phyloP scores from a whole-genome alignment of 2,329 filamentous ascomycete genomes.

The Colletotrichum sp. region DNA sequence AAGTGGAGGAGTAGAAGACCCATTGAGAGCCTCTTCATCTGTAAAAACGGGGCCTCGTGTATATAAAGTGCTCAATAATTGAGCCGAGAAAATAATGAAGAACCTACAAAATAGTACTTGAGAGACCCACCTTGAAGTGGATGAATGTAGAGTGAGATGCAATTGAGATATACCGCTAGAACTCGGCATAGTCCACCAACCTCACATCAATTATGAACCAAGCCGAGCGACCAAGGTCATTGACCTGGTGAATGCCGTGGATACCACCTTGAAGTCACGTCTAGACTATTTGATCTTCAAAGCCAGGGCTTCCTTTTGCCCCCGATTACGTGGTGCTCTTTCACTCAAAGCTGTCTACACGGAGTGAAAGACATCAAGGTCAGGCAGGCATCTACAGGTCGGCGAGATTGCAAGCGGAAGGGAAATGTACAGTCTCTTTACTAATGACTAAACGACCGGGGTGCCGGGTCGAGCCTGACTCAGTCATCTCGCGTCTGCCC shows the following conservation, averaged over 20 bases:
- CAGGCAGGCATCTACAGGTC: background rate
- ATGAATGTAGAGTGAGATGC: background rate
- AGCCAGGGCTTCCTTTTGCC: background rate
- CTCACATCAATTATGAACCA: background rate
- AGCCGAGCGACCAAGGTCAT: background rate
- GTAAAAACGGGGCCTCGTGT: background rate
- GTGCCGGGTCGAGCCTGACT: background rate
- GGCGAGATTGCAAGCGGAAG: background rate
- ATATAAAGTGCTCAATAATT: background rate
- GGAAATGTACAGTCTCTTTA: background rate
- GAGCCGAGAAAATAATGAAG: background rate
- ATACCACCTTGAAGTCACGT: background rate
- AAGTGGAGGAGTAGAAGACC: background rate
- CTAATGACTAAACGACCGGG: background rate
- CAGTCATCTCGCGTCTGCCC: background rate
- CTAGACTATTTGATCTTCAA: background rate
- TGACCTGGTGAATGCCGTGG: too few species aligned
- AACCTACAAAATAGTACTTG: fast-evolving
- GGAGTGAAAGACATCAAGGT: background rate
- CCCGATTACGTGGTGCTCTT: background rate
- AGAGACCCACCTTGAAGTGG: background rate
- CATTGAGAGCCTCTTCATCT: background rate
- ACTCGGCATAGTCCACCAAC: background rate
- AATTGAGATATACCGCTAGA: background rate
- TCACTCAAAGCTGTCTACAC: fast-evolving